A percentile compares a stretch with the other conserved stretches of the same genome.
Conservation (phyloP, 306 rosid species). For the Dryas alaskensis region DNA sequence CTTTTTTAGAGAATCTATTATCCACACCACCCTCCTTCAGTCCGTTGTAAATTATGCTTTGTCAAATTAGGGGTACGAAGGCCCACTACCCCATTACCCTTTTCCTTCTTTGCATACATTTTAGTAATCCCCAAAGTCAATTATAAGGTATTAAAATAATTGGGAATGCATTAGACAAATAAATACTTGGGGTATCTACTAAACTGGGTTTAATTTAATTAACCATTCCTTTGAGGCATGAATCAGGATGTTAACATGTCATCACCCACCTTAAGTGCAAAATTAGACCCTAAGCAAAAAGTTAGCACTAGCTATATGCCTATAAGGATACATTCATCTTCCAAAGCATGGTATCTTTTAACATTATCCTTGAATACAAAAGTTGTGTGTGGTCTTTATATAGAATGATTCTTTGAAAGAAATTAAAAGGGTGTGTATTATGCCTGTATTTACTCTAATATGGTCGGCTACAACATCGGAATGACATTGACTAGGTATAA, state of each 20-base stretch:
- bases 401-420: constrained; percentile 14
- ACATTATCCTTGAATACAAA: constrained; percentile 6
- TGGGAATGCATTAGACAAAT: not conserved
- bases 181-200: not conserved
- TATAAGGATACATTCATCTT: not conserved
- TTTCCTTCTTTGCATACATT: too few species aligned
- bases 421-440: not conserved
- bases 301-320: not conserved
- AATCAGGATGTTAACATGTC: not conserved
- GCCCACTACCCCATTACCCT: constrained; percentile 10
- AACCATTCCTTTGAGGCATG: too few species aligned
- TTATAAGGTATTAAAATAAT: not conserved
- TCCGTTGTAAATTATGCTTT: constrained; percentile 15
- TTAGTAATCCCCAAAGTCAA: not conserved
- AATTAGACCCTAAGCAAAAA: constrained; percentile 20
- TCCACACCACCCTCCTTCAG: not conserved
- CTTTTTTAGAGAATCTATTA: not conserved
- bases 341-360: constrained; percentile 6
- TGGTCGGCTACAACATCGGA: constrained; percentile 21
- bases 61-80: constrained; percentile 31
- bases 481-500: constrained; percentile 22
- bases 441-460: not conserved
- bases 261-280: constrained; percentile 16
- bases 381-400: not conserved
- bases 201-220: not conserved